Base-by-base conservation (phyloP, 75 land plant species). In the Picea glauca region DNA sequence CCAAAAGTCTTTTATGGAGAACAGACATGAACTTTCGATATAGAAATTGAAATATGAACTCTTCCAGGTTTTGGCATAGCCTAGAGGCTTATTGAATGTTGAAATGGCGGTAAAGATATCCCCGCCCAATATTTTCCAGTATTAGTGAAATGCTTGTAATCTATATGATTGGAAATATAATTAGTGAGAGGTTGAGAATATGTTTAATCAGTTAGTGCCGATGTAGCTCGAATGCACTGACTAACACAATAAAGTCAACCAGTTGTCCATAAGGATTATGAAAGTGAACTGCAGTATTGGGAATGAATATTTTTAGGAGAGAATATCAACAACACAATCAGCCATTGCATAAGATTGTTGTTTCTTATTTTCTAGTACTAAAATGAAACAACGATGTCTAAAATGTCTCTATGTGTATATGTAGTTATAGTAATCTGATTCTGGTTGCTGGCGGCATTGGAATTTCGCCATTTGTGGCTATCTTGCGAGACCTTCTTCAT, bases 381-480 rank as follows among this genome's bases (percentile, higher is more conserved):
- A 75, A 26, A 26, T 58, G 1, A 57, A 32, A n/a, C 60, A n/a
- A 21, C 4, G 40, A n/a, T 14, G 54, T 13, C 65, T 74, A 23
- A 67, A 77, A 62, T 35, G 65, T n/a, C 62, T 18, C 35, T 59
- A 46, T 77, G 4, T 78, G 43, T 20, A 23, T 58, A 31, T 58
- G 43, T 56, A 94, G 98, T 84, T 91, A 95, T 78, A 86, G 87
- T 40, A 84, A 84, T 50, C 89, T 95, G 33, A 81, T 95, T 78
- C 54, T 95, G 80, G 96, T 95, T 18, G 96, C 93, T 62, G 98
- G 98, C 3, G 98, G 98, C 43, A 93, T 88, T 75, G 98, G 98
- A n/a, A 84, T 95, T 62, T 89, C 98, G 33, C 98, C 98, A 12
- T 89, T 90, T 76, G 64, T 94, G 54, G 98, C 95, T 33, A 85